Percentiles rank a stretch among this genome's conserved stretches.
Evolutionary conservation across 164 flowering plant genomes (phyloP).

Genomic region (Vitis rupestris): DNA sequence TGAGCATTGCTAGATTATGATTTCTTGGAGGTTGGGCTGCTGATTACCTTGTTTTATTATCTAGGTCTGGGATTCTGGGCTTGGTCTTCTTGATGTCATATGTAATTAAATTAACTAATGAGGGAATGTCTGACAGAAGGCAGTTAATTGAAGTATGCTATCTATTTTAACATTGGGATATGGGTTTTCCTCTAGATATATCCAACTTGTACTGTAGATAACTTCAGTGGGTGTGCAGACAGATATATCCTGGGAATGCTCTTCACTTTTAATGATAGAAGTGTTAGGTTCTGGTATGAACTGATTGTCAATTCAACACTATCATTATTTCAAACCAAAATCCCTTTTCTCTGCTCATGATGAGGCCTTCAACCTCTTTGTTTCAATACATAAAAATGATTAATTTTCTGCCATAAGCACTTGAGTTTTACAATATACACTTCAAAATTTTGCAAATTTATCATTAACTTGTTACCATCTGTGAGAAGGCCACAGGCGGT

Average conservation of each 20-base stretch:
- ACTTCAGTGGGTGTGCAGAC: neutral
- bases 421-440: neutral
- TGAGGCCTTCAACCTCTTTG: neutral
- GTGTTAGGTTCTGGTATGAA: neutral
- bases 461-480: slow-evolving; percentile 9
- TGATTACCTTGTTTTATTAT: neutral
- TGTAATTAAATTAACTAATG: neutral
- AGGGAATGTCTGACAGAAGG: neutral
- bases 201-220: neutral
- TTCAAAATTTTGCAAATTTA: slow-evolving; percentile 2
- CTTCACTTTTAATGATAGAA: no score
- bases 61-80: neutral
- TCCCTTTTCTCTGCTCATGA: neutral
- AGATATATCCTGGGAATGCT: neutral
- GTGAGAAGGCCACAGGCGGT: slow-evolving; percentile 77
- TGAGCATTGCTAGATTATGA: neutral
- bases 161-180: neutral
- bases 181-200: neutral
- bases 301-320: neutral
- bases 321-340: no score
- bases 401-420: neutral
- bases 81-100: neutral
- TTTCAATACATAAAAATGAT: neutral
- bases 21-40: neutral
- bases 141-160: neutral